phyloP scores from a whole-genome alignment of 2,329 filamentous ascomycete genomes.

The Phialemonium atrogriseum region DNA sequence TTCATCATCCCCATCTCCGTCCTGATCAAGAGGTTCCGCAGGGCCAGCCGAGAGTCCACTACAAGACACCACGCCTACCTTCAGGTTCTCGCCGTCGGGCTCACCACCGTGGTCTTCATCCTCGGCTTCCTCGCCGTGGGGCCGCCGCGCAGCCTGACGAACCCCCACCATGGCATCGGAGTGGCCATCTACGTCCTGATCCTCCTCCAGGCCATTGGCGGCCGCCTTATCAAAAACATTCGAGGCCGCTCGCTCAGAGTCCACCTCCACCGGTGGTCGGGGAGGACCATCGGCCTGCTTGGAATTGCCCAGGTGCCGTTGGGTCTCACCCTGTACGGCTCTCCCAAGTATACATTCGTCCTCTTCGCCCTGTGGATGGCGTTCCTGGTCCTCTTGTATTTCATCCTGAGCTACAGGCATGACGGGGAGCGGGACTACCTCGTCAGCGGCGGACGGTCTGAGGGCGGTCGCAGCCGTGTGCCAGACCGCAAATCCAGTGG shows the following conservation, averaged over 20 bases:
- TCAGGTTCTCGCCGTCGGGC: conserved; percentile 58
- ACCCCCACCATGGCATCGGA: conserved; percentile 80
- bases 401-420: conserved; percentile 67
- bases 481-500: conserved; percentile 30
- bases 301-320: conserved; percentile 83
- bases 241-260: conserved; percentile 39
- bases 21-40: conserved; percentile 61
- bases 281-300: conserved; percentile 67
- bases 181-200: conserved; percentile 69
- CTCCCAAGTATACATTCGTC: conserved; percentile 76
- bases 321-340: conserved; percentile 86
- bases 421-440: conserved; percentile 47
- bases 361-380: conserved; percentile 74
- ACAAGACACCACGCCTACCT: conserved; percentile 67
- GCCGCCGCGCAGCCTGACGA: conserved; percentile 60
- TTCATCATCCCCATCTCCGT: conserved; percentile 67
- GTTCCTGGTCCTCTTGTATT: conserved; percentile 65
- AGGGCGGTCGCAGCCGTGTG: conserved; percentile 29
- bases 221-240: conserved; percentile 51
- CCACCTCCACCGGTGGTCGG: conserved; percentile 82
- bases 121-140: conserved; percentile 75
- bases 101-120: conserved; percentile 64
- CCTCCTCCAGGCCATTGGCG: conserved; percentile 62
- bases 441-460: conserved; percentile 50
- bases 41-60: conserved; percentile 53